Percentiles rank a stretch among this genome's conserved stretches.
Conservation (phyloP, 1,139 yeast species). For the Magnusiomyces suaveolens region DNA sequence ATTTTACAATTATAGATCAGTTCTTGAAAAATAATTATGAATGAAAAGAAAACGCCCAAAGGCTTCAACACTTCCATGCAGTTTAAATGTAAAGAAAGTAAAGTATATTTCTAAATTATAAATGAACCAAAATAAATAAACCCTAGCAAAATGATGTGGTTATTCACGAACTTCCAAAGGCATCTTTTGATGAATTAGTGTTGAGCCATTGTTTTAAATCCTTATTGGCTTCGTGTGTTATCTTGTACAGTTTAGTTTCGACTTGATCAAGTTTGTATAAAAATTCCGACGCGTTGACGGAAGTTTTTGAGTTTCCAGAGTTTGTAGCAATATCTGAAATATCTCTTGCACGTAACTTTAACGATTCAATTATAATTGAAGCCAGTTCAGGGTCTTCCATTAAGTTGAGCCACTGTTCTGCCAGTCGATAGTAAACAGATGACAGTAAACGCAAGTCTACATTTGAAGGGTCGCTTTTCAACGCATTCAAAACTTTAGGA, state of each 20-base stretch:
- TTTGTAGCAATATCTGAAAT: constrained; percentile 65
- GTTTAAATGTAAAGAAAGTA: too few relatives aligned
- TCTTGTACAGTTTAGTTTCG: constrained; percentile 52
- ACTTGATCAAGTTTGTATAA: constrained; percentile 63
- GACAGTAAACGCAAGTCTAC: constrained; percentile 62
- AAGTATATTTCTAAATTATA: too few relatives aligned
- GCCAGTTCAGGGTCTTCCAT: constrained; percentile 58
- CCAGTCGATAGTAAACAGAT: constrained; percentile 57
- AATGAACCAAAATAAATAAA: too few relatives aligned
- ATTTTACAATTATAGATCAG: too few relatives aligned
- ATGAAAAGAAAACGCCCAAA: too few relatives aligned
- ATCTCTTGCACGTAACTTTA: constrained; percentile 56
- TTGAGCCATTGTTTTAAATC: constrained; percentile 54
- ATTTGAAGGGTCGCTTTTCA: constrained; percentile 60
- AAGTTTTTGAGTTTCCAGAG: constrained; percentile 33
- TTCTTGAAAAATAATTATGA: too few relatives aligned
- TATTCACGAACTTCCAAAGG: too few relatives aligned
- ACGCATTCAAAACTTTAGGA: constrained; percentile 61
- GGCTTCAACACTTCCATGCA: too few relatives aligned
- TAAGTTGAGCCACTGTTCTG: constrained; percentile 64
- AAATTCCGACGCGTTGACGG: constrained; percentile 36
- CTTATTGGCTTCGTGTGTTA: constrained; percentile 52
- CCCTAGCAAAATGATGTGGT: too few relatives aligned
- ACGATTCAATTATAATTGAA: constrained; percentile 41
- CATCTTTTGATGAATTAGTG: not conserved